These are phyloP conservation scores for Thraustochytrium striatum DNA, from an alignment of 352 stramenopile species.

Conservation along the genomic window DNA sequence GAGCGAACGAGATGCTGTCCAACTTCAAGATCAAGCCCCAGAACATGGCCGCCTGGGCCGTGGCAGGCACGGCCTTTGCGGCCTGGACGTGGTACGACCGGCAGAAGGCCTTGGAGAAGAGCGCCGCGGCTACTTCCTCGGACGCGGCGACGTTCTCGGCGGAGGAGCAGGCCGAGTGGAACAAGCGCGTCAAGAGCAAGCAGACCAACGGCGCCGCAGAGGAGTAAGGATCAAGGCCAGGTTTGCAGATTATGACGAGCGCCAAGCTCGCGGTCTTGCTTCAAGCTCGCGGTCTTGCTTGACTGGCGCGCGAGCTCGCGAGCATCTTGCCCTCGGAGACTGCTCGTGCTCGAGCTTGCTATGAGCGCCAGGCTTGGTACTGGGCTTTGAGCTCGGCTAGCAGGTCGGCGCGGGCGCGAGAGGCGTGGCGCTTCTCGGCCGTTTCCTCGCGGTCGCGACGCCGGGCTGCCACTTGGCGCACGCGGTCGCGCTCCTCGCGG, in stretches of 20 bases:
- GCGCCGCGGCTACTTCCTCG: too few species aligned
- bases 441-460: neutral
- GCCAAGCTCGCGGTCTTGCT: neutral
- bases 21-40: conserved; percentile 12
- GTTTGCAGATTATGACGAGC: neutral
- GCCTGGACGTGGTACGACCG: conserved; percentile 35
- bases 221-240: neutral
- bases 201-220: neutral
- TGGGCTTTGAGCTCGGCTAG: neutral
- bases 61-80: conserved; percentile 4
- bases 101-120: conserved; percentile 1
- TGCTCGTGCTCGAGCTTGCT: neutral
- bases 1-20: neutral
- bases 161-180: conserved; percentile 4
- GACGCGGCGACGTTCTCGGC: neutral
- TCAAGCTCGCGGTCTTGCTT: neutral
- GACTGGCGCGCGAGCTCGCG: neutral
- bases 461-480: neutral
- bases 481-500: neutral
- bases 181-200: conserved; percentile 6
- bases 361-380: neutral
- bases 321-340: neutral
- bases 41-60: conserved; percentile 28
- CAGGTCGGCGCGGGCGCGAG: neutral
- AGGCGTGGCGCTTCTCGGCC: too few species aligned